Percentiles rank a stretch among this genome's conserved stretches.
Conservation (phyloP, 139 green algal genomes). For the Chlorella sp. region DNA sequence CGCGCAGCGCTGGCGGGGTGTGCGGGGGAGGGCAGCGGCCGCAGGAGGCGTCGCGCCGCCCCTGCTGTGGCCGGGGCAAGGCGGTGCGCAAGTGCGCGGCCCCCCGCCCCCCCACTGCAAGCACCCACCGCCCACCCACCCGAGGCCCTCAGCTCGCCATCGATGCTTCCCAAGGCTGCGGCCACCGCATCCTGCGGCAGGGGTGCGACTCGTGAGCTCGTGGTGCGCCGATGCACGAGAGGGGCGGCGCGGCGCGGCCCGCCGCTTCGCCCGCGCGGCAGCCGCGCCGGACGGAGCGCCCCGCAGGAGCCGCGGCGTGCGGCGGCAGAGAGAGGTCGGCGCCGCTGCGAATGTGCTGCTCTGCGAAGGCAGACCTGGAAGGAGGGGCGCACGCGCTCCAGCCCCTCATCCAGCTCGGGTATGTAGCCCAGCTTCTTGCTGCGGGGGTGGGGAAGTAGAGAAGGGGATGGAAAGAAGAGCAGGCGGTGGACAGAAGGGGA, state of each 20-base stretch:
- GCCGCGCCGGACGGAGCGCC: not conserved
- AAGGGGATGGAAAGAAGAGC: not conserved
- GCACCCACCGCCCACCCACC: too few species aligned
- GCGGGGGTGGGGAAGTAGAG: not conserved
- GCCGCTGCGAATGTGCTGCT: not conserved
- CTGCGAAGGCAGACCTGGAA: conserved; percentile 37
- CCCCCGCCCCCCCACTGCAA: too few species aligned
- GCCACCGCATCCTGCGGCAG: conserved; percentile 12
- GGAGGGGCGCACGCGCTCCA: conserved; percentile 55
- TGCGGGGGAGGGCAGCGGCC: too few species aligned
- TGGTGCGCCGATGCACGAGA: not conserved
- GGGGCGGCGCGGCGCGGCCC: not conserved
- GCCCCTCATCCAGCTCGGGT: conserved; percentile 55
- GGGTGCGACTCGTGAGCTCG: not conserved
- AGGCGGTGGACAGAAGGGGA: not conserved
- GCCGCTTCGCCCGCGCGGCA: not conserved
- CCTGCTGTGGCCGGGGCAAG: too few species aligned
- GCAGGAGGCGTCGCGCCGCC: too few species aligned
- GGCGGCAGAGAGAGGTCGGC: not conserved
- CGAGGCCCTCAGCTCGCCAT: conserved; percentile 66
- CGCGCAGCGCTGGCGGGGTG: too few species aligned
- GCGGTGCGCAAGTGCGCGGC: too few species aligned
- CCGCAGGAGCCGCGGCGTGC: not conserved
- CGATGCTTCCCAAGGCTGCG: conserved; percentile 35
- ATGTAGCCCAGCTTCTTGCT: conserved; percentile 77